These are phyloP conservation scores for Termitomyces sp. DNA, from an alignment of 768 basidiomycete species.

Conservation along the genomic window DNA sequence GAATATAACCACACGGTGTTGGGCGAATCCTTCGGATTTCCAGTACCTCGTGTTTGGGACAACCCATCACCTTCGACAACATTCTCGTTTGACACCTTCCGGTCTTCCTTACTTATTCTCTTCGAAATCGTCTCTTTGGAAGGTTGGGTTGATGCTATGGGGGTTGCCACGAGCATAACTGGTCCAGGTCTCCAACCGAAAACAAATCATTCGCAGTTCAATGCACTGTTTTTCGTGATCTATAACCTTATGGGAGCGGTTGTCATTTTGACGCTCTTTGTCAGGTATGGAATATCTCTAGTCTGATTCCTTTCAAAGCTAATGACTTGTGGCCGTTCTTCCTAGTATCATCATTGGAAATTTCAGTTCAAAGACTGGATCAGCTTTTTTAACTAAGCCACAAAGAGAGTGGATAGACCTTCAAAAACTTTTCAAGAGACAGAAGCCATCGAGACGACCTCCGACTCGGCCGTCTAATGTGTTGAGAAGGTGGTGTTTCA, in stretches of 20 bases:
- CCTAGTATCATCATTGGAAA: constrained; percentile 91
- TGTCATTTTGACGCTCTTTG: constrained; percentile 84
- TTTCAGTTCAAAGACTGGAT: constrained; percentile 82
- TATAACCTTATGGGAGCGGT: constrained; percentile 91
- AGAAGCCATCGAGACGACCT: constrained; percentile 83
- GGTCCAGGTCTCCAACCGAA: constrained; percentile 65
- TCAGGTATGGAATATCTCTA: constrained; percentile 53
- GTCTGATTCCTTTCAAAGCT: not conserved
- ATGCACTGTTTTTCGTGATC: constrained; percentile 87
- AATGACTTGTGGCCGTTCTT: constrained; percentile 11
- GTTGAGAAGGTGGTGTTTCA: constrained; percentile 83
- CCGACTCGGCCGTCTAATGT: constrained; percentile 45
- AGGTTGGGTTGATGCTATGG: constrained; percentile 96
- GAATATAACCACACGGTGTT: constrained; percentile 68
- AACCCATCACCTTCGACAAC: constrained; percentile 78
- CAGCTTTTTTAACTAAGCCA: constrained; percentile 77
- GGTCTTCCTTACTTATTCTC: constrained; percentile 78
- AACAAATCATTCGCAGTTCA: constrained; percentile 67
- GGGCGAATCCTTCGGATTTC: constrained; percentile 58
- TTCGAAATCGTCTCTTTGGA: constrained; percentile 96
- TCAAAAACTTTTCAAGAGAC: constrained; percentile 80
- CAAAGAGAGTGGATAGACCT: constrained; percentile 95
- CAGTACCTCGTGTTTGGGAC: constrained; percentile 84
- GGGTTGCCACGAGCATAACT: constrained; percentile 70
- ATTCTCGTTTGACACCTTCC: constrained; percentile 89